Percentiles rank a stretch among this genome's conserved stretches.
Evolutionary conservation across 148 eudicot genomes (phyloP).

Genomic region (Chenopodium quinoa): DNA sequence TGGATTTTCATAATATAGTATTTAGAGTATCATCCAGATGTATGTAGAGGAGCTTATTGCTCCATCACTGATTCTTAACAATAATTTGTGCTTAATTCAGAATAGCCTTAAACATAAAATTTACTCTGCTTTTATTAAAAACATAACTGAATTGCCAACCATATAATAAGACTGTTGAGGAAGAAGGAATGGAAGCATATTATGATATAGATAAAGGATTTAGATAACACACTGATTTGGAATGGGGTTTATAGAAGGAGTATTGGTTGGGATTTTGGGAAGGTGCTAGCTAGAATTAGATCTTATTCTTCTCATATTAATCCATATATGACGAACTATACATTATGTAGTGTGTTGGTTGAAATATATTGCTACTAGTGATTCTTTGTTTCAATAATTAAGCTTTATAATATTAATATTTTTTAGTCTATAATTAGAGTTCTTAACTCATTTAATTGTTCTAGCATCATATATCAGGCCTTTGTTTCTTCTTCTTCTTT

Average conservation of each 20-base stretch:
- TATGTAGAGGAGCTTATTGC: slow-evolving; percentile 67
- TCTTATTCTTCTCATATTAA: slow-evolving; percentile 71
- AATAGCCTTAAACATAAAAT: too few species aligned
- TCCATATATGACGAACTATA: slow-evolving; percentile 37
- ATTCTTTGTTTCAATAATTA: too few species aligned
- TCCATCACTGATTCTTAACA: slow-evolving; percentile 19
- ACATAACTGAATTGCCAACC: too few species aligned
- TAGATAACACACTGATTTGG: slow-evolving; percentile 58
- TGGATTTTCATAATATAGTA: background rate
- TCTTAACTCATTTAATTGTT: background rate
- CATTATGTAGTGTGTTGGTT: too few species aligned
- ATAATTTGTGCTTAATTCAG: too few species aligned
- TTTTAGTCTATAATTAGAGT: background rate
- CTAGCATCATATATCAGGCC: background rate
- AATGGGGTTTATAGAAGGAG: slow-evolving; percentile 74
- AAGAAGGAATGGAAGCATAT: slow-evolving; percentile 27
- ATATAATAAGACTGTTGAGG: background rate
- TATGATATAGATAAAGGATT: slow-evolving; percentile 39
- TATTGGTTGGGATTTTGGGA: slow-evolving; percentile 75
- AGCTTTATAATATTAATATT: too few species aligned
- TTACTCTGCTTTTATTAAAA: too few species aligned
- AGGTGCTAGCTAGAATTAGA: slow-evolving; percentile 64
- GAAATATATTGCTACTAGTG: too few species aligned
- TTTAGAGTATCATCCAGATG: slow-evolving; percentile 93
- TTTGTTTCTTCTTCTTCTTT: background rate